phyloP scores from a whole-genome alignment of 2,329 filamentous ascomycete genomes.

The Penicillium fuscoglaucum region DNA sequence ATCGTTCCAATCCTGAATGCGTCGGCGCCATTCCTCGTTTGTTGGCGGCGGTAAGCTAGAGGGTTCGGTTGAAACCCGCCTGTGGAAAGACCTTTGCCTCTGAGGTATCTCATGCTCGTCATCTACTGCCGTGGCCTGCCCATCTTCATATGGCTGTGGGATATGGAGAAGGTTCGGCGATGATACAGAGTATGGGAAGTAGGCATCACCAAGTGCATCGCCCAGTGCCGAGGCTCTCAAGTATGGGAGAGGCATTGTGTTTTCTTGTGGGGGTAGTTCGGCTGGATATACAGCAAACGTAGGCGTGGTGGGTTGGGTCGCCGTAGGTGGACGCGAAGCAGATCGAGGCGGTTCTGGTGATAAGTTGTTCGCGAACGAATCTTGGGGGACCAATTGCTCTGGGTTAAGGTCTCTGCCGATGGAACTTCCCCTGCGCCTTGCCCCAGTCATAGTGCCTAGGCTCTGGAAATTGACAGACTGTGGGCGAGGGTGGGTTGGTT shows the following conservation, averaged over 20 bases:
- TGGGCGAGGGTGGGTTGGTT: conserved; percentile 25
- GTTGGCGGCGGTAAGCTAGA: conserved; percentile 31
- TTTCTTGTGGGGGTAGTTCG: conserved; percentile 5
- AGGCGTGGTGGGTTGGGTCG: conserved; percentile 15
- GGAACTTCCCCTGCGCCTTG: conserved; percentile 21
- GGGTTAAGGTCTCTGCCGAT: conserved; percentile 14
- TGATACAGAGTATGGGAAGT: conserved; percentile 35
- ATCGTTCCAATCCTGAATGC: conserved; percentile 44
- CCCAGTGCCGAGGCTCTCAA: conserved; percentile 20
- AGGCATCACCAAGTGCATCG: conserved; percentile 22
- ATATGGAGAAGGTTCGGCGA: conserved; percentile 36
- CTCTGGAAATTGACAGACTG: conserved; percentile 31
- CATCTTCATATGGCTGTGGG: conserved; percentile 22
- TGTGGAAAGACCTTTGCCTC: conserved; percentile 25
- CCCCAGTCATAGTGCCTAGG: conserved; percentile 29
- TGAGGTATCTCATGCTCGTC: conserved; percentile 22
- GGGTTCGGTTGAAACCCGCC: conserved; percentile 37
- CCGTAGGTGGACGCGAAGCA: conserved; percentile 1
- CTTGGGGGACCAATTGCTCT: conserved; percentile 12
- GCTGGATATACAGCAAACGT: conserved; percentile 19
- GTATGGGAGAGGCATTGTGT: conserved; percentile 14
- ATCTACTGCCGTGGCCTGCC: conserved; percentile 21
- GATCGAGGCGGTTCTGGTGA: conserved; percentile 1
- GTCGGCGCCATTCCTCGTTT: conserved; percentile 39
- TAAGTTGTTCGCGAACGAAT: neutral